Conservation (phyloP, 2,329 filamentous ascomycete genomes). For the Claviceps paspali region DNA sequence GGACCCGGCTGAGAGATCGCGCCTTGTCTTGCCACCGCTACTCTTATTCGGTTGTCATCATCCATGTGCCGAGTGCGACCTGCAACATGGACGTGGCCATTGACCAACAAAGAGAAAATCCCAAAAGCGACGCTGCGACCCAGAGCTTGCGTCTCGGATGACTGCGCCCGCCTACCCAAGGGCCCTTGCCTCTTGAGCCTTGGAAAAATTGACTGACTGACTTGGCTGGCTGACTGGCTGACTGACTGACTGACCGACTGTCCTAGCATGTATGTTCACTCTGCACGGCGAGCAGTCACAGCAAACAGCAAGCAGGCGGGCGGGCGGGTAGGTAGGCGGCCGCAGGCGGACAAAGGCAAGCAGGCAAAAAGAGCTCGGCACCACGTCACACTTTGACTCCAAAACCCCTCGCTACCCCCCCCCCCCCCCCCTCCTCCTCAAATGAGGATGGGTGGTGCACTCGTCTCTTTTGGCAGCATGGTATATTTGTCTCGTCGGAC, state of each 20-base stretch:
- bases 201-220: no score
- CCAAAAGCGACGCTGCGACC: slow-evolving; percentile 1
- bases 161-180: background rate
- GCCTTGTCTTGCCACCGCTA: slow-evolving; percentile 3
- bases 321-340: background rate
- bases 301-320: slow-evolving; percentile 1
- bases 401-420: slow-evolving; percentile 1
- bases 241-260: background rate
- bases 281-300: no score
- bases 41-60: slow-evolving; percentile 4
- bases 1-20: slow-evolving; percentile 3
- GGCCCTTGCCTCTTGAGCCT: slow-evolving; percentile 1
- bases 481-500: slow-evolving; percentile 8
- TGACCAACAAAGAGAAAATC: background rate
- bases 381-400: background rate
- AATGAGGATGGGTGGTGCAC: slow-evolving; percentile 1
- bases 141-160: slow-evolving; percentile 1
- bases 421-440: no score
- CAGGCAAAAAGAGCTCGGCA: slow-evolving; percentile 1
- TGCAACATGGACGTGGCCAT: slow-evolving; percentile 5
- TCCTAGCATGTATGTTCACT: no score
- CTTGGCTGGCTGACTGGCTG: no score
- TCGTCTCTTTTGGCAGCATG: slow-evolving; percentile 2
- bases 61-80: slow-evolving; percentile 2
- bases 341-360: no score